Percentiles rank a stretch among this genome's conserved stretches.
Evolutionary conservation across 2,329 filamentous ascomycete species (phyloP).

Genomic region (Oidium heveae): DNA sequence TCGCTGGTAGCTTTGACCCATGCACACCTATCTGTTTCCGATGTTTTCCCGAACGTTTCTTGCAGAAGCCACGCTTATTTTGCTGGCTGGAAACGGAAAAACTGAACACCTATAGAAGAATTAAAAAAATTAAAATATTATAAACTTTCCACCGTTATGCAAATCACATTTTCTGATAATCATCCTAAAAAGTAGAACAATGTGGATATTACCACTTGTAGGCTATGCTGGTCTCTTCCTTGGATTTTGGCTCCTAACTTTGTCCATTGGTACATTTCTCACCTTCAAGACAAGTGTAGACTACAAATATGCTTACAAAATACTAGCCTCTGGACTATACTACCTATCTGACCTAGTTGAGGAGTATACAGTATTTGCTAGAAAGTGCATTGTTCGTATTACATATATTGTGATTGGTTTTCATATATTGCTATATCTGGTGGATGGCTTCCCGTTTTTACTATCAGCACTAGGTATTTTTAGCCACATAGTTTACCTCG

Average conservation of each 20-base stretch:
- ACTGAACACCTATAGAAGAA: too few species aligned
- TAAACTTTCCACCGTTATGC: too few species aligned
- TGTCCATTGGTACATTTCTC: conserved; percentile 50
- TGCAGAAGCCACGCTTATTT: too few species aligned
- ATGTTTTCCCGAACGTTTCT: too few species aligned
- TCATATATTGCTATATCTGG: conserved; percentile 47
- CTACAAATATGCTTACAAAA: conserved; percentile 2
- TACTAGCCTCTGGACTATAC: conserved; percentile 75
- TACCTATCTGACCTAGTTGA: conserved; percentile 96
- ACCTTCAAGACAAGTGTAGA: background rate
- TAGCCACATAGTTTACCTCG: conserved; percentile 66
- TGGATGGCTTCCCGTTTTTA: conserved; percentile 67
- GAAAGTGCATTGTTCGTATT: conserved; percentile 58
- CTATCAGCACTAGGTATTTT: conserved; percentile 50
- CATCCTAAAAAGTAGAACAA: conserved; percentile 3
- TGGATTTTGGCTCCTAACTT: conserved; percentile 80
- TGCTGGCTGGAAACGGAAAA: too few species aligned
- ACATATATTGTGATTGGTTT: conserved; percentile 61
- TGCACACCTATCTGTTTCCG: too few species aligned
- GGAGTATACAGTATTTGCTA: conserved; percentile 83
- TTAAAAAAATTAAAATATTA: too few species aligned
- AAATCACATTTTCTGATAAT: background rate
- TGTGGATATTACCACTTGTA: conserved; percentile 90
- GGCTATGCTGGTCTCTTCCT: conserved; percentile 71
- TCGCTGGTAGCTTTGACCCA: too few species aligned